Percentiles rank a stretch among this genome's conserved stretches.
phyloP scores from a whole-genome alignment of 108 stramenopile species.

The Stephanodiscus minutulus region DNA sequence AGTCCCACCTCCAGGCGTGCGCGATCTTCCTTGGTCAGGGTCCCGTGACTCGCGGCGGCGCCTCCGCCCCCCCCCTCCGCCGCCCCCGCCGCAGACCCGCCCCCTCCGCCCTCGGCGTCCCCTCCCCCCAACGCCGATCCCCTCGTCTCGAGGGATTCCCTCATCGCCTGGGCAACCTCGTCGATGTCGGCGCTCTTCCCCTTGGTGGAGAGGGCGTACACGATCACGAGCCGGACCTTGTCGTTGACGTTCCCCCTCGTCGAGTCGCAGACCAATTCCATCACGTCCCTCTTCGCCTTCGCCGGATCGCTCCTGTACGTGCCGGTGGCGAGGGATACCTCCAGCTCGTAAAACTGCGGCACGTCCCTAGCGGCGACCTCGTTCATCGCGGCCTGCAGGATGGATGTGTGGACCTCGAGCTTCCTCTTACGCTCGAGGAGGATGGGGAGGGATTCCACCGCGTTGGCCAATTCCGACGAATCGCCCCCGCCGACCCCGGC shows the following conservation, averaged over 20 bases:
- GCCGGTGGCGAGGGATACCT: conserved; percentile 82
- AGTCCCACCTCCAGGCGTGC: conserved; percentile 57
- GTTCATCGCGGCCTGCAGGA: conserved; percentile 97
- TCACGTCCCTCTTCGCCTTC: conserved; percentile 78
- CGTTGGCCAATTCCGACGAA: conserved; percentile 72
- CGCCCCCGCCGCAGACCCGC: too few species aligned
- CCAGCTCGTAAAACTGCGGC: conserved; percentile 94
- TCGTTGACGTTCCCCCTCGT: conserved; percentile 93
- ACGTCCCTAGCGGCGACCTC: conserved; percentile 95
- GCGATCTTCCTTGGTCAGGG: conserved; percentile 63
- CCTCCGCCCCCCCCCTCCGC: conserved; percentile 14
- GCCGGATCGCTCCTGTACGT: conserved; percentile 75
- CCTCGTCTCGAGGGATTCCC: conserved; percentile 64
- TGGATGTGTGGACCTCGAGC: conserved; percentile 94
- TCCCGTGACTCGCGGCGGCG: conserved; percentile 50
- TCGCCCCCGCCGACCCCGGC: conserved; percentile 63
- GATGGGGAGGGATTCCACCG: conserved; percentile 94
- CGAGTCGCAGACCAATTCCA: conserved; percentile 77
- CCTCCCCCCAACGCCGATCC: conserved; percentile 28
- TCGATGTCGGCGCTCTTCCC: conserved; percentile 77
- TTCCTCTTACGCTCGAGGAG: conserved; percentile 94
- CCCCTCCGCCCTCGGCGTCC: too few species aligned
- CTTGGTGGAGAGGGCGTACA: conserved; percentile 79
- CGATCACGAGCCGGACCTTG: conserved; percentile 91
- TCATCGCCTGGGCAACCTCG: conserved; percentile 78